These are phyloP conservation scores for Fusarium aywerte DNA, from an alignment of 2,329 filamentous ascomycete genomes.

Conservation along the genomic window DNA sequence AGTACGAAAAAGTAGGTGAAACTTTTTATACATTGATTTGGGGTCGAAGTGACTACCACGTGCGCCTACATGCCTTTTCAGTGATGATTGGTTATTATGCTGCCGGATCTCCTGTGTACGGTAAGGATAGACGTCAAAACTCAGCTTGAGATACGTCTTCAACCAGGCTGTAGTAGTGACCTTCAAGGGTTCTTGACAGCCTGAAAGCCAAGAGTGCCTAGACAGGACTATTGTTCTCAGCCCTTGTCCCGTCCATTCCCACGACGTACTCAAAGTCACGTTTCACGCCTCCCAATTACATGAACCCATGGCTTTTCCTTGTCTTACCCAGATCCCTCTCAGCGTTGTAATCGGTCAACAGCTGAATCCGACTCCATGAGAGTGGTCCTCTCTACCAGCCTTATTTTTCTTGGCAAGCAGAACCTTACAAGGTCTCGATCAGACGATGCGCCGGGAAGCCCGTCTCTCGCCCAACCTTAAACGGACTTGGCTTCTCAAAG, in stretches of 20 bases:
- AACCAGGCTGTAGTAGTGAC: neutral
- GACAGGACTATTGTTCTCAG: neutral
- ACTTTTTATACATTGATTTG: neutral
- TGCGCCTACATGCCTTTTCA: neutral
- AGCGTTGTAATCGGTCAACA: neutral
- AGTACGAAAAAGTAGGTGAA: neutral
- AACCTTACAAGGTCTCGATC: neutral
- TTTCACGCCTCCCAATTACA: neutral
- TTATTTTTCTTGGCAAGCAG: neutral
- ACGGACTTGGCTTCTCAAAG: neutral
- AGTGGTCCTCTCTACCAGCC: neutral
- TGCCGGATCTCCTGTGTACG: neutral
- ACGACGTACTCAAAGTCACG: neutral
- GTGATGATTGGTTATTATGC: neutral
- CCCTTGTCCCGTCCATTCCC: neutral
- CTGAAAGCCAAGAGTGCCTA: neutral
- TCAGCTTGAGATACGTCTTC: neutral
- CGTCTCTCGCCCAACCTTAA: neutral
- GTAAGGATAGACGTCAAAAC: neutral
- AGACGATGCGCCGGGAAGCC: neutral
- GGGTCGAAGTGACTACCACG: neutral
- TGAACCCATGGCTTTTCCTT: neutral
- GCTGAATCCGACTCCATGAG: neutral
- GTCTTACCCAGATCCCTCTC: neutral
- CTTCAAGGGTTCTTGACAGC: neutral